phyloP scores from a whole-genome alignment of 2,329 filamentous ascomycete genomes.

The Amesomyces nigricolor region DNA sequence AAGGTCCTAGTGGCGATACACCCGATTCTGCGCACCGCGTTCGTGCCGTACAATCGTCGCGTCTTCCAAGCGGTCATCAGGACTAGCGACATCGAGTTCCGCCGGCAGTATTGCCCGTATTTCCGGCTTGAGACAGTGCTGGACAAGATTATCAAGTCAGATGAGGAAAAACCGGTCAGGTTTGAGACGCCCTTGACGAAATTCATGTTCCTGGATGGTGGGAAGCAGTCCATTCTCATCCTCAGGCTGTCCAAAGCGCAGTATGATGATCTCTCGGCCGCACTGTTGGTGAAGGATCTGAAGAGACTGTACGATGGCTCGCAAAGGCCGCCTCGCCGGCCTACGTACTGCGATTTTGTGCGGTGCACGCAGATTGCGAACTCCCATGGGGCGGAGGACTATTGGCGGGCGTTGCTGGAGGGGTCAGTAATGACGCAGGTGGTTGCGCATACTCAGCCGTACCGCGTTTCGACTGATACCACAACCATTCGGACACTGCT shows the following conservation, averaged over 20 bases:
- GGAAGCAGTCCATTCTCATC: constrained; percentile 42
- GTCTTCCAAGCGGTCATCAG: constrained; percentile 46
- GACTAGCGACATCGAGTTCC: constrained; percentile 40
- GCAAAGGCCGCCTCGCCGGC: constrained; percentile 31
- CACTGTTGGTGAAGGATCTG: constrained; percentile 45
- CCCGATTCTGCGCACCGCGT: constrained; percentile 50
- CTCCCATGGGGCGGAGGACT: constrained; percentile 36
- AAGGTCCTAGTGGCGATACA: constrained; percentile 40
- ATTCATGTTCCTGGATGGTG: constrained; percentile 46
- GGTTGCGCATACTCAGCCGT: constrained; percentile 39
- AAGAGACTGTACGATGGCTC: constrained; percentile 40
- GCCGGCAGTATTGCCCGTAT: constrained; percentile 37
- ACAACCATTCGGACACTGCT: constrained; percentile 37
- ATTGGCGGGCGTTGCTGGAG: constrained; percentile 43
- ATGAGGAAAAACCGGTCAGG: constrained; percentile 37
- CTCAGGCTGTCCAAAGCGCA: constrained; percentile 46
- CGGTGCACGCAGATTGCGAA: constrained; percentile 36
- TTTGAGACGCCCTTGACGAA: constrained; percentile 43
- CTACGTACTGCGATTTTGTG: constrained; percentile 45
- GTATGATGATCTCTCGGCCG: constrained; percentile 43
- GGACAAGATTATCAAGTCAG: constrained; percentile 39
- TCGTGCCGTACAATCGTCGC: constrained; percentile 41
- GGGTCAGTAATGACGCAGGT: constrained; percentile 44
- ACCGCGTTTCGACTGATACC: constrained; percentile 34
- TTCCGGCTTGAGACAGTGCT: constrained; percentile 36